phyloP scores from a whole-genome alignment of 345 rosid species.

The Mallotus nudiflorus region DNA sequence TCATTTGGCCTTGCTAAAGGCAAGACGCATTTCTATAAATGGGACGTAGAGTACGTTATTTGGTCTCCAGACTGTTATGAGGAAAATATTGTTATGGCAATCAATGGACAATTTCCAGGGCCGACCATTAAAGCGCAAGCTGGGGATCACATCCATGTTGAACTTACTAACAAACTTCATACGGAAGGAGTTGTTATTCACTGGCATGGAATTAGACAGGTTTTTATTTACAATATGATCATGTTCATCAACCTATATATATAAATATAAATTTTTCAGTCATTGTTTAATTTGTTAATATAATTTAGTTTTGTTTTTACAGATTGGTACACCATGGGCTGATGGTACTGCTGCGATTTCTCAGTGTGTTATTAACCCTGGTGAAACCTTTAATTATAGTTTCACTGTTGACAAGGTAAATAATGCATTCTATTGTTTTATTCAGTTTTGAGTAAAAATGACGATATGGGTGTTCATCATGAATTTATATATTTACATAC shows the following conservation, averaged over 20 bases:
- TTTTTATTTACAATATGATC: too few species aligned
- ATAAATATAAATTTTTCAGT: too few species aligned
- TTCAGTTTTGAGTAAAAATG: too few species aligned
- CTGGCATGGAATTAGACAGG: constrained; percentile 98
- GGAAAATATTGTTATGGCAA: constrained; percentile 61
- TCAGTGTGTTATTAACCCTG: constrained; percentile 72
- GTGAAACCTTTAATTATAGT: constrained; percentile 76
- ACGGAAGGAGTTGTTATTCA: constrained; percentile 88
- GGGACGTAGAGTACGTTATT: constrained; percentile 65
- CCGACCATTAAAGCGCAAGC: constrained; percentile 65
- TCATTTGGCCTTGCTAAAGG: too few species aligned
- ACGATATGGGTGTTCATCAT: too few species aligned
- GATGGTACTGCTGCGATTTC: constrained; percentile 87
- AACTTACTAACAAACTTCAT: constrained; percentile 60
- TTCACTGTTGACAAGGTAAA: constrained; percentile 69
- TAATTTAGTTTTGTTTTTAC: background rate
- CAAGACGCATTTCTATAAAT: constrained; percentile 24
- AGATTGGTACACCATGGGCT: constrained; percentile 87
- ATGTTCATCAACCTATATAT: too few species aligned
- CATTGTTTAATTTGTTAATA: background rate
- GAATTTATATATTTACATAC: too few species aligned
- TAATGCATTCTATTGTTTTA: too few species aligned
- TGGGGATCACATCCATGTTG: constrained; percentile 59
- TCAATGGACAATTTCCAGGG: constrained; percentile 85
- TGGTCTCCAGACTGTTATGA: constrained; percentile 80